Base-by-base conservation (phyloP, 1,139 yeast species). In the Hemisphaericaspora lyxosophila region DNA sequence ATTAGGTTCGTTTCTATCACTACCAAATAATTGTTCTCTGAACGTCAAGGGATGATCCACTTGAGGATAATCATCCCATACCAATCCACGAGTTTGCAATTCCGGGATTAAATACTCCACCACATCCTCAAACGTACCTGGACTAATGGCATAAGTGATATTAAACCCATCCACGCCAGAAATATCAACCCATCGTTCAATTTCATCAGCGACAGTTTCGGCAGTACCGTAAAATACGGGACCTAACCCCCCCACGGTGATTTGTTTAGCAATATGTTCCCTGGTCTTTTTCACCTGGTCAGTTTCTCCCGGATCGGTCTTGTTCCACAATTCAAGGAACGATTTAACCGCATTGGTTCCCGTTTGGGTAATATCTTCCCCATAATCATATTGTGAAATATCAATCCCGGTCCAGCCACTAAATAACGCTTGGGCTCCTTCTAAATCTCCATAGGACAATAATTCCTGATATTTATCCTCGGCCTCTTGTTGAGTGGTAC, bases 351-450 rank as follows among this genome's bases (percentile, higher is more conserved):
- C 65, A 46, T 62, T 63, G 35, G 54, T 51, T 22, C 57, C 60
- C 17, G 53, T 60, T 19, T 55, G 53, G 27, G 51, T 48, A 20
- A 64, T 48, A 38, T 61, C 67, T 36, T 63, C 59, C 20, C 60
- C 64, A 38, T 48, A 43, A 11, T 46, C 57, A 41, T 53, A 65
- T 38, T 62, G 47, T 15, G 56, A 53, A 24, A 66, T 51, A 41
- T 66, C 70, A 35, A 63, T 57, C 15, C 68, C 68, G 0, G 70
- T 63, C 62, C 67, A 63, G 4, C 67, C 67, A 34, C 67, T 55
- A 35, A 65, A 55, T 34, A 65, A 54, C 2, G 68, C 70, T 37
- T 64, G 63, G n/a, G 69, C 62, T 13, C 73, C 72, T 35, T 65
- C 69, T 4, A 54, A 35, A 44, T 67, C 73, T n/a, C 65, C 64